Conservation (phyloP, 495 filamentous ascomycete species). For the Penicillium fimorum region DNA sequence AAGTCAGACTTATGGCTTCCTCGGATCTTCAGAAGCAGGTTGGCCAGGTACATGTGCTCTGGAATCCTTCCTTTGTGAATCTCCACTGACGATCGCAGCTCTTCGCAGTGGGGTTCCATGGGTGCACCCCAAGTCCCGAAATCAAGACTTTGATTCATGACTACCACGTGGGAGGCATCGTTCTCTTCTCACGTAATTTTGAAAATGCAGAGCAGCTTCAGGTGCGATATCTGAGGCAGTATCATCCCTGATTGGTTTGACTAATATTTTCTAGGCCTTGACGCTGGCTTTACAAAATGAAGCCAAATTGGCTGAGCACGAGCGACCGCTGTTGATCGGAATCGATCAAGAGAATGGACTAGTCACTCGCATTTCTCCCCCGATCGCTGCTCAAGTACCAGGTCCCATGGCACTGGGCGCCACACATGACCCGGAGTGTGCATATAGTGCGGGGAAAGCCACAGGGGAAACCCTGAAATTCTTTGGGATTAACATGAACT, state of each 20-base stretch:
- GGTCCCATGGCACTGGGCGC: slow-evolving; percentile 45
- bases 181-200: slow-evolving; percentile 49
- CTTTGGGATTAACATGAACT: slow-evolving; percentile 48
- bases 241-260: slow-evolving; percentile 7
- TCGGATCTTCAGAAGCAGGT: slow-evolving; percentile 34
- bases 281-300: slow-evolving; percentile 41
- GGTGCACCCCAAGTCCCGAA: slow-evolving; percentile 41
- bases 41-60: slow-evolving; percentile 28
- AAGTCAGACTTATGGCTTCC: slow-evolving; percentile 19
- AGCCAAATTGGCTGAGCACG: slow-evolving; percentile 38
- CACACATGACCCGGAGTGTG: slow-evolving; percentile 37
- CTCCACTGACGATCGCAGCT: slow-evolving; percentile 33
- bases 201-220: slow-evolving; percentile 40
- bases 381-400: slow-evolving; percentile 42
- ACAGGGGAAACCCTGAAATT: slow-evolving; percentile 37
- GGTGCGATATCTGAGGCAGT: slow-evolving; percentile 17
- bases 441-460: slow-evolving; percentile 36
- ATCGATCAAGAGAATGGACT: slow-evolving; percentile 48
- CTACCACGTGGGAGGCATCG: slow-evolving; percentile 46
- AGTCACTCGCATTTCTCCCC: slow-evolving; percentile 45
- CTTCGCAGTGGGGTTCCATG: slow-evolving; percentile 52
- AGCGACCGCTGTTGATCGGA: slow-evolving; percentile 43
- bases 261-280: slow-evolving; percentile 25
- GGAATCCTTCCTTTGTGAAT: not conserved
- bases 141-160: slow-evolving; percentile 49